Conservation (phyloP, 164 flowering plant genomes). For the Litsea cubeba region DNA sequence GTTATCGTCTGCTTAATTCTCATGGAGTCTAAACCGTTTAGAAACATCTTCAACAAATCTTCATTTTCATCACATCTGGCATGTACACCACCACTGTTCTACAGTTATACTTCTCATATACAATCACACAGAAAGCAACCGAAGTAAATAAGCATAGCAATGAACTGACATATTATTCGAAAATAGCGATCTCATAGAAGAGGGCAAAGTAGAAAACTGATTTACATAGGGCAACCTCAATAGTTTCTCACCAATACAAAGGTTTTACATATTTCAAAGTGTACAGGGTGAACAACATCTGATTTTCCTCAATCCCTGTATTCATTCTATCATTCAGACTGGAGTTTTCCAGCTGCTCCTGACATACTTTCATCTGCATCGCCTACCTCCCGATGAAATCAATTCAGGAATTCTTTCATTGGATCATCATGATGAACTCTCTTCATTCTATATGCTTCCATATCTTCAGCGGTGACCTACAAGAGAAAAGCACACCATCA, state of each 20-base stretch:
- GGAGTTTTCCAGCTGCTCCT: no score
- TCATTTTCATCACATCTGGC: no score
- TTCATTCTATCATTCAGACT: no score
- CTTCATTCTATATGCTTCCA: slow-evolving; percentile 84
- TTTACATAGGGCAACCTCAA: not conserved
- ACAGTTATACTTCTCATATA: not conserved
- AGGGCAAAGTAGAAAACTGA: not conserved
- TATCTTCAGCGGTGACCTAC: slow-evolving; percentile 77
- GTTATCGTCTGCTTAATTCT: no score
- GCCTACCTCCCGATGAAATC: not conserved
- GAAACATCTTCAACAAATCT: no score
- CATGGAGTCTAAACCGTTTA: no score
- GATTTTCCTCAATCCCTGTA: no score
- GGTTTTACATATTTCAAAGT: not conserved
- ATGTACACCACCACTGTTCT: not conserved
- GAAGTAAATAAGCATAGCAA: not conserved
- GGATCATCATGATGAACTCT: slow-evolving; percentile 75
- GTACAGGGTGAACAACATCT: not conserved
- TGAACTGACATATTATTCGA: not conserved
- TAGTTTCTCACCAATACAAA: not conserved
- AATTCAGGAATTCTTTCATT: slow-evolving; percentile 75
- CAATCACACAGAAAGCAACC: not conserved
- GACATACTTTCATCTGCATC: not conserved
- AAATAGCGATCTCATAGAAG: no score
- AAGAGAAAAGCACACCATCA: not conserved